These are phyloP conservation scores for Davidsoniella virescens DNA, from an alignment of 2,329 filamentous ascomycete species.

Conservation along the genomic window DNA sequence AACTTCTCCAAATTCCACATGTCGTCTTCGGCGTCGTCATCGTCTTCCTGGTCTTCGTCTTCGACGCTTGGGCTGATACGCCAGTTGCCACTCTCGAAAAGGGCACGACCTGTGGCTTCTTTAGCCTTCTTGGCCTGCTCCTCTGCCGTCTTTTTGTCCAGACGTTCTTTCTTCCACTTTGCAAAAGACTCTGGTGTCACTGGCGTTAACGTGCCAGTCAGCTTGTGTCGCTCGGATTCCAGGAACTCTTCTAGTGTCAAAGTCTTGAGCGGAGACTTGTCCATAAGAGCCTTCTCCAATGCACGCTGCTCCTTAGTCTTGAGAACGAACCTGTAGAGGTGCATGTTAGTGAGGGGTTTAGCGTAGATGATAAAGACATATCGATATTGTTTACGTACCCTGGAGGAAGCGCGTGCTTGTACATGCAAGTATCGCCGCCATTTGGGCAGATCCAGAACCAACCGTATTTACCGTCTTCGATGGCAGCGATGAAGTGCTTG, in stretches of 20 bases:
- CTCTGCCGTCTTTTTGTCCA: slow-evolving; percentile 92
- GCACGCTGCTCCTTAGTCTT: slow-evolving; percentile 96
- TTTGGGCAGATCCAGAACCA: slow-evolving; percentile 99
- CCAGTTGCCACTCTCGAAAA: slow-evolving; percentile 98
- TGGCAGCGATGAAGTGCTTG: slow-evolving; percentile 94
- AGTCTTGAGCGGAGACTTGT: slow-evolving; percentile 89
- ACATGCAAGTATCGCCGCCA: slow-evolving; percentile 95
- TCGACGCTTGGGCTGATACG: slow-evolving; percentile 48
- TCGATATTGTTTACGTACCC: slow-evolving; percentile 45
- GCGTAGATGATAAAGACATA: background rate
- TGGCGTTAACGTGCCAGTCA: slow-evolving; percentile 79
- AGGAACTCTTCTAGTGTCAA: slow-evolving; percentile 94
- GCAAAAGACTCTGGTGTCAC: slow-evolving; percentile 87
- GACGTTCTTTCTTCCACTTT: slow-evolving; percentile 89
- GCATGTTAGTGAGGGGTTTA: background rate
- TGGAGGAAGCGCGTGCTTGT: slow-evolving; percentile 85
- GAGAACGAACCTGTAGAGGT: slow-evolving; percentile 57
- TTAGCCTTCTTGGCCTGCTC: slow-evolving; percentile 79
- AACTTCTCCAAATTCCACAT: slow-evolving; percentile 70
- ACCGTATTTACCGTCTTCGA: slow-evolving; percentile 96
- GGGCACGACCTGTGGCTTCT: slow-evolving; percentile 82
- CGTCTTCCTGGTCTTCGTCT: slow-evolving; percentile 44
- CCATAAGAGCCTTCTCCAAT: slow-evolving; percentile 86
- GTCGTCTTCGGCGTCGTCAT: slow-evolving; percentile 34
- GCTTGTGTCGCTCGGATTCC: slow-evolving; percentile 88